Percentiles rank a stretch among this genome's conserved stretches.
Conservation (phyloP, 2,329 filamentous ascomycete genomes). For the Monascus ruber region DNA sequence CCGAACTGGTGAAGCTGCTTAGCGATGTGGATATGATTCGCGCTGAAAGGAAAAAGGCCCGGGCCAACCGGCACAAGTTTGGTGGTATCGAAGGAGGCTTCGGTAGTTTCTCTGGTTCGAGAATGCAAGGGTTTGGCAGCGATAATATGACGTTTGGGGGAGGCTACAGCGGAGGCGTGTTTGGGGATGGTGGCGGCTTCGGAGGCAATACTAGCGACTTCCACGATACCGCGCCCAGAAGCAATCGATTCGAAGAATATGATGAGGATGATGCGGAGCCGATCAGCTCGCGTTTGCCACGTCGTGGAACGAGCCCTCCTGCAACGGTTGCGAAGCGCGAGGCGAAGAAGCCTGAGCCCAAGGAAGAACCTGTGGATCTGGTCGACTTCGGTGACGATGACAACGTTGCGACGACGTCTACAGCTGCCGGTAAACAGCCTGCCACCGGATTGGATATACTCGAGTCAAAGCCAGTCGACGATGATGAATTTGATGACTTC, state of each 20-base stretch:
- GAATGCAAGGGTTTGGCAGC: slow-evolving; percentile 87
- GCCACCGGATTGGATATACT: slow-evolving; percentile 40
- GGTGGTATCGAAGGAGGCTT: slow-evolving; percentile 80
- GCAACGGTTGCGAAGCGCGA: slow-evolving; percentile 28
- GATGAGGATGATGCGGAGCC: slow-evolving; percentile 84
- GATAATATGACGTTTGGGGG: slow-evolving; percentile 54
- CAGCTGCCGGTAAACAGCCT: slow-evolving; percentile 34
- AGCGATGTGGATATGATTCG: slow-evolving; percentile 53
- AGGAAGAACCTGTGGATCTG: slow-evolving; percentile 84
- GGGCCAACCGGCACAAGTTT: slow-evolving; percentile 85
- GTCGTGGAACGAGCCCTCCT: slow-evolving; percentile 32
- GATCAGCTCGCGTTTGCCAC: slow-evolving; percentile 40
- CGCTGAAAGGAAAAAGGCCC: slow-evolving; percentile 70
- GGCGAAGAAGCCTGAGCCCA: slow-evolving; percentile 55
- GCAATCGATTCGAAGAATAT: slow-evolving; percentile 87
- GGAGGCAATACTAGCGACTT: slow-evolving; percentile 67
- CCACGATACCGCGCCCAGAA: slow-evolving; percentile 48
- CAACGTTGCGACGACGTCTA: slow-evolving; percentile 37
- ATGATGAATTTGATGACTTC: slow-evolving; percentile 97
- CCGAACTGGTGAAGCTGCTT: slow-evolving; percentile 88
- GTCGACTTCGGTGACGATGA: slow-evolving; percentile 79
- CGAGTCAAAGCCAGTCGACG: slow-evolving; percentile 42
- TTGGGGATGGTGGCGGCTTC: slow-evolving; percentile 91
- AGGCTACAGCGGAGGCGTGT: slow-evolving; percentile 62
- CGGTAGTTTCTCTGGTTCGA: slow-evolving; percentile 43